Evolutionary conservation across 345 rosid species (phyloP).

Genomic region (Sisymbrium irio): DNA sequence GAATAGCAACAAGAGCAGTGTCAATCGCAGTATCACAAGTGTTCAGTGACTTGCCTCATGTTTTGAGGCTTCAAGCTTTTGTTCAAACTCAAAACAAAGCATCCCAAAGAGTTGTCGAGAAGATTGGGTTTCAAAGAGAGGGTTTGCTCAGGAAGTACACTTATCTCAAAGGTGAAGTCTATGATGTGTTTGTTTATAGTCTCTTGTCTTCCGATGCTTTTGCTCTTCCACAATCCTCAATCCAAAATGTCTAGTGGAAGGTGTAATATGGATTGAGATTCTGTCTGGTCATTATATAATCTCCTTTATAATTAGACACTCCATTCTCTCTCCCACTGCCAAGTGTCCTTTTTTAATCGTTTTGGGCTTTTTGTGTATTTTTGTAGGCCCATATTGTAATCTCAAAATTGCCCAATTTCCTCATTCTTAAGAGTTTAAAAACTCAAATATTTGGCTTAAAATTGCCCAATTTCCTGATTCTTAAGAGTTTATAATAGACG

Average conservation of each 20-base stretch:
- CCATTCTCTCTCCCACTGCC: too few species aligned
- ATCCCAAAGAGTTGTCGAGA: conserved; percentile 47
- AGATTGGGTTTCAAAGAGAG: conserved; percentile 42
- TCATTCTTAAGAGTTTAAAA: too few species aligned
- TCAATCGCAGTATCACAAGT: conserved; percentile 33
- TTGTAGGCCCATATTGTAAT: too few species aligned
- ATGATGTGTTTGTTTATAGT: conserved; percentile 36
- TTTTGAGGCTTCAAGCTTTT: conserved; percentile 47
- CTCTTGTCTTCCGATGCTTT: conserved; percentile 29
- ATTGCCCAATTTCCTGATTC: too few species aligned
- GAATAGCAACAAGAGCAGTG: conserved; percentile 40
- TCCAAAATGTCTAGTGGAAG: background rate
- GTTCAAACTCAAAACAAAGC: conserved; percentile 38
- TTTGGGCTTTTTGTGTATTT: too few species aligned
- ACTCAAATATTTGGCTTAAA: too few species aligned
- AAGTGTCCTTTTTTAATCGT: too few species aligned
- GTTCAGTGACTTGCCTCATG: conserved; percentile 34
- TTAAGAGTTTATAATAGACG: too few species aligned
- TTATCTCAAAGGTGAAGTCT: conserved; percentile 35
- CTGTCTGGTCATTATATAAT: too few species aligned
- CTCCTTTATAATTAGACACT: too few species aligned
- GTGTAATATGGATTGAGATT: too few species aligned
- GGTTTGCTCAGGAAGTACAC: conserved; percentile 44
- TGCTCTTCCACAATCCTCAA: background rate
- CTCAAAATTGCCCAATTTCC: too few species aligned